A percentile compares a stretch with the other conserved stretches of the same genome.
These are phyloP conservation scores for Xylaria hypoxylon DNA, from an alignment of 2,329 filamentous ascomycete genomes.

Conservation along the genomic window DNA sequence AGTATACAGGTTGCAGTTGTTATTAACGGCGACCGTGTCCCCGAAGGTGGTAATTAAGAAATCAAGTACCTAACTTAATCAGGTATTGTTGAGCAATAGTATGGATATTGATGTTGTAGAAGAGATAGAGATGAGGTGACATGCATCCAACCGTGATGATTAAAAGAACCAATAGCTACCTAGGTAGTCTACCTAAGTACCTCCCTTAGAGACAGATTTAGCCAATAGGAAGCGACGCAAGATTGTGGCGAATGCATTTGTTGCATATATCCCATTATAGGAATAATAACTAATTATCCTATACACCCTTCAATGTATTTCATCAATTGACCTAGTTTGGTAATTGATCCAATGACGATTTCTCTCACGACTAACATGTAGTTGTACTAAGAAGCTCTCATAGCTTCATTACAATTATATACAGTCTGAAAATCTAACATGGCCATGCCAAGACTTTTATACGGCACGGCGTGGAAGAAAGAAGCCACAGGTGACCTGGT, in stretches of 20 bases:
- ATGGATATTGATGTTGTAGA: too few species aligned
- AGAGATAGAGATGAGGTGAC: too few species aligned
- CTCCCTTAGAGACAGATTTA: too few species aligned
- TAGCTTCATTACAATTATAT: slow-evolving; percentile 2
- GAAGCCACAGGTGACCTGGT: slow-evolving; percentile 75
- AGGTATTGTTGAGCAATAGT: too few species aligned
- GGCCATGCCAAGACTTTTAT: slow-evolving; percentile 69
- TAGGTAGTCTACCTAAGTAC: too few species aligned
- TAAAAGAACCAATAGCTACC: too few species aligned
- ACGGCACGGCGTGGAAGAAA: slow-evolving; percentile 90
- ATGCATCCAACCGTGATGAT: too few species aligned
- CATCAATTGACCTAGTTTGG: slow-evolving; percentile 14
- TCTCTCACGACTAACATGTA: slow-evolving; percentile 19
- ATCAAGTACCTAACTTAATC: too few species aligned
- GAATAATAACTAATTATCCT: neutral
- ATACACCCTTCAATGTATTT: neutral
- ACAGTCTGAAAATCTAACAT: slow-evolving; percentile 40
- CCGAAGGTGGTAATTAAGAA: too few species aligned
- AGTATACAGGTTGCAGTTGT: too few species aligned
- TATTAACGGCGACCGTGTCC: too few species aligned
- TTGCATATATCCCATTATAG: neutral
- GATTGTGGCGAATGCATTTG: neutral
- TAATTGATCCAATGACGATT: slow-evolving; percentile 13
- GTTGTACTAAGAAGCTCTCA: neutral
- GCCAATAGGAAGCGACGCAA: too few species aligned